Base-by-base conservation (phyloP, 768 basidiomycete species). In the Roridomyces roridus region DNA sequence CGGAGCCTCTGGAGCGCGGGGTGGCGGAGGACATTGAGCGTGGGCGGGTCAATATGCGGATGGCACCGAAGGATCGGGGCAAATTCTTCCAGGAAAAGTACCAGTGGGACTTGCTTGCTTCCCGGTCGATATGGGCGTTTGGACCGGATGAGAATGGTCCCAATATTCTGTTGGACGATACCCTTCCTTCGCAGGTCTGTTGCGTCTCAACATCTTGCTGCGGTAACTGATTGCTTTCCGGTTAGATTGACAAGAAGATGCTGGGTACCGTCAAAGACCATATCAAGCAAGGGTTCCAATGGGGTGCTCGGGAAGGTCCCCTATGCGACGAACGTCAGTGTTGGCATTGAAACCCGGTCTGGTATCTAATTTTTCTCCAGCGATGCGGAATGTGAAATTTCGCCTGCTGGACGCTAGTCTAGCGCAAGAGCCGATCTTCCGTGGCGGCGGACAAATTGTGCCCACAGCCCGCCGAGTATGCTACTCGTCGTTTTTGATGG, bases 381-480 rank as follows among this genome's bases (percentile, higher is more conserved):
- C 97, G 6, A 97, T 99, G 85, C 88, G 97, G 57, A 96, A 97
- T 66, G 96, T 98, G 62, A 99, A 98, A 72, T 99, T 98, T 85
- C 86, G 97, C 20, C 81, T 99, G 52, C 77, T 98, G 55, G 96
- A 98, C 67, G 93, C 96, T 8, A 89, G 85, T 63, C 78, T 99
- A 24, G 95, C 97, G 6, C 89, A 88, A 68, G 97, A 98, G 70
- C 93, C 95, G 67, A 99, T 99, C 71, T 98, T 92, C 81, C 90
- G 97, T 34, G 97, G 97, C 29, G 94, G 96, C 56, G 96, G 97
- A 55, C 97, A 98, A 72, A 96, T 99, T 67, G 97, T 99, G 60
- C 97, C 97, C 43, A 98, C 97, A 12, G 94, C 95, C n/a, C 88
- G 97, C 60, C 87, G 97, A 31, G 97, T 98, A 54, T 99, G 97